phyloP scores from a whole-genome alignment of 257 asterid species.

The Anisodus tanguticus region DNA sequence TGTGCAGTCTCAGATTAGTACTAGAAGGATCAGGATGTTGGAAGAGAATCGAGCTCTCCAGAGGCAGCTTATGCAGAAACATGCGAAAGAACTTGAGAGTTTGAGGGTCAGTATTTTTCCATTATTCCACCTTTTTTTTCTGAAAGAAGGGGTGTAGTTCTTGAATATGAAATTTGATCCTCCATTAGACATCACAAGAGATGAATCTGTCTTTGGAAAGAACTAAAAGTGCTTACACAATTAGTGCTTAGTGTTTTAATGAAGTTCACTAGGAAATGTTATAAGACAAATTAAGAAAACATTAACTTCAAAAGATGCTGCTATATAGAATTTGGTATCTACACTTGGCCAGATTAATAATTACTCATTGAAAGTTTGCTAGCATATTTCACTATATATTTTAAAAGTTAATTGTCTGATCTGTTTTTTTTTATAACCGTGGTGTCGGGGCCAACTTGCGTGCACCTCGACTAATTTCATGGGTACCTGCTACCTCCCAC shows the following conservation, averaged over 20 bases:
- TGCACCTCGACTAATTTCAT: no score
- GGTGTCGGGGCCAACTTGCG: no score
- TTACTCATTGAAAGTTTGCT: neutral
- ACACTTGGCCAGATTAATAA: neutral
- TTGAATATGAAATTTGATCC: neutral
- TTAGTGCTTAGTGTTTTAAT: neutral
- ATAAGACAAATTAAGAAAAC: neutral
- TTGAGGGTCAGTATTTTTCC: conserved; percentile 61
- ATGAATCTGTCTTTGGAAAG: neutral
- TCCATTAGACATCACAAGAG: neutral
- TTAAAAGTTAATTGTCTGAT: neutral
- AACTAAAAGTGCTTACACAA: neutral
- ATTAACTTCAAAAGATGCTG: neutral
- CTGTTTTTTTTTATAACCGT: neutral
- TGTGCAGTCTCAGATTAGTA: conserved; percentile 88
- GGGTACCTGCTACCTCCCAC: no score
- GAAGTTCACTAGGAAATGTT: neutral
- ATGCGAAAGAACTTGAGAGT: conserved; percentile 82
- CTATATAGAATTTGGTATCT: neutral
- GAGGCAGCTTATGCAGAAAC: conserved; percentile 87
- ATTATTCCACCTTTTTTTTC: conserved; percentile 28
- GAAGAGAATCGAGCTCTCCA: conserved; percentile 95
- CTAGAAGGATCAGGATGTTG: conserved; percentile 79
- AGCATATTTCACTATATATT: neutral
- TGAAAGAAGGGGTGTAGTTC: neutral